These are phyloP conservation scores for Cardamine chenopodiifolia DNA, from an alignment of 345 rosid genomes.

Conservation along the genomic window DNA sequence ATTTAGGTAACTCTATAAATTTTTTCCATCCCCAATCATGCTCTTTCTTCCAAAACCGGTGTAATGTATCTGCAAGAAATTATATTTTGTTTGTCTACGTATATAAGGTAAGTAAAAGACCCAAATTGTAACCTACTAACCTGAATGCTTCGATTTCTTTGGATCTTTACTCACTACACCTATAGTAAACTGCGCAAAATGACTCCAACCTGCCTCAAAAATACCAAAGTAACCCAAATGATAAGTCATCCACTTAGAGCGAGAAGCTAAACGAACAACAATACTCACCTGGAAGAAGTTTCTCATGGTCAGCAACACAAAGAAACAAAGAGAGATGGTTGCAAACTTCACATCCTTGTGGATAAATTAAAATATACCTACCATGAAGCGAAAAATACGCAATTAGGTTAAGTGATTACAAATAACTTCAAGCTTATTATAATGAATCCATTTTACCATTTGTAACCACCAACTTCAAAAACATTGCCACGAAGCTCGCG, in stretches of 20 bases:
- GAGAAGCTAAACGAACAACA: slow-evolving; percentile 19
- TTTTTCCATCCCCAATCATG: slow-evolving; percentile 99
- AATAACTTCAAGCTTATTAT: neutral
- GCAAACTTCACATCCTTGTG: slow-evolving; percentile 89
- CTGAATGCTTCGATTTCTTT: slow-evolving; percentile 86
- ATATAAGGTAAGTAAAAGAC: slow-evolving; percentile 17
- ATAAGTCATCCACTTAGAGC: slow-evolving; percentile 2
- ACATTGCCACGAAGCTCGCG: slow-evolving; percentile 74
- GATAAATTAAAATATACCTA: slow-evolving; percentile 92
- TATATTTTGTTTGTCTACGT: slow-evolving; percentile 28
- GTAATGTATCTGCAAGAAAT: slow-evolving; percentile 69
- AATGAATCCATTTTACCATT: slow-evolving; percentile 60
- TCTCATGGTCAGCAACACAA: slow-evolving; percentile 86
- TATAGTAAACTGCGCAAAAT: slow-evolving; percentile 94
- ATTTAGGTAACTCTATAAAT: slow-evolving; percentile 85
- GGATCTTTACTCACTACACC: slow-evolving; percentile 90
- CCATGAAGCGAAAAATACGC: slow-evolving; percentile 25
- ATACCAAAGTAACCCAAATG: slow-evolving; percentile 1
- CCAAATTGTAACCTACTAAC: slow-evolving; percentile 70
- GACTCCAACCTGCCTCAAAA: slow-evolving; percentile 81
- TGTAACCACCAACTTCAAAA: slow-evolving; percentile 90
- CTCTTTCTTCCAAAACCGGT: slow-evolving; percentile 92
- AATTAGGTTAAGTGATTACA: neutral
- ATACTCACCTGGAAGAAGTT: slow-evolving; percentile 87
- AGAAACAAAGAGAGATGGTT: slow-evolving; percentile 93